Conservation (phyloP, 2,329 filamentous ascomycete genomes). For the Hypoxylon sp. region DNA sequence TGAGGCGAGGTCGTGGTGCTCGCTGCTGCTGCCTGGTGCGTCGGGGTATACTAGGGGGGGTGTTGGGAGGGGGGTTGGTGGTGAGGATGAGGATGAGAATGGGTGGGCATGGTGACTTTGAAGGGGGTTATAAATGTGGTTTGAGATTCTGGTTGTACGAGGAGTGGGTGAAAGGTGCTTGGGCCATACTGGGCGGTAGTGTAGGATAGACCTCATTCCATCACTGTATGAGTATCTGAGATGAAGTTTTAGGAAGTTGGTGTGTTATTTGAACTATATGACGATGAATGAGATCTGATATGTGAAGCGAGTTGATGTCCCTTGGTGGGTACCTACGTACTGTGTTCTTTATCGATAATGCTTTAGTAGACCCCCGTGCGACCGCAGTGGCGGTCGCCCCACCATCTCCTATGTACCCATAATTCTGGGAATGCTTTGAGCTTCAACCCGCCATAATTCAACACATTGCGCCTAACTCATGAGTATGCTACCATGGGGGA, state of each 20-base stretch:
- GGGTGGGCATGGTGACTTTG: constrained; percentile 12
- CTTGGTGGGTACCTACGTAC: background rate
- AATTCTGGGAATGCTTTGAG: constrained; percentile 3
- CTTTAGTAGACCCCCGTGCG: background rate
- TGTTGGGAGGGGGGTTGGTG: constrained; percentile 30
- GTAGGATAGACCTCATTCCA: constrained; percentile 43
- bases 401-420: constrained; percentile 3
- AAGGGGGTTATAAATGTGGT: background rate
- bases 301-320: background rate
- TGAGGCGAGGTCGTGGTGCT: constrained; percentile 74
- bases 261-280: background rate
- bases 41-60: constrained; percentile 61
- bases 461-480: constrained; percentile 9
- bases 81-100: constrained; percentile 23
- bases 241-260: background rate
- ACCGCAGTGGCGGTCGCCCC: background rate
- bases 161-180: constrained; percentile 16
- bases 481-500: constrained; percentile 71
- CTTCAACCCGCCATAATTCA: constrained; percentile 11
- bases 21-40: constrained; percentile 59
- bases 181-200: constrained; percentile 21
- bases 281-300: background rate
- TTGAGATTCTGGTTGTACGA: background rate
- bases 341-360: background rate
- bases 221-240: constrained; percentile 7